Evolutionary conservation across 2,329 filamentous ascomycete species (phyloP).

Genomic region (Berkeleyomyces rouxiae): DNA sequence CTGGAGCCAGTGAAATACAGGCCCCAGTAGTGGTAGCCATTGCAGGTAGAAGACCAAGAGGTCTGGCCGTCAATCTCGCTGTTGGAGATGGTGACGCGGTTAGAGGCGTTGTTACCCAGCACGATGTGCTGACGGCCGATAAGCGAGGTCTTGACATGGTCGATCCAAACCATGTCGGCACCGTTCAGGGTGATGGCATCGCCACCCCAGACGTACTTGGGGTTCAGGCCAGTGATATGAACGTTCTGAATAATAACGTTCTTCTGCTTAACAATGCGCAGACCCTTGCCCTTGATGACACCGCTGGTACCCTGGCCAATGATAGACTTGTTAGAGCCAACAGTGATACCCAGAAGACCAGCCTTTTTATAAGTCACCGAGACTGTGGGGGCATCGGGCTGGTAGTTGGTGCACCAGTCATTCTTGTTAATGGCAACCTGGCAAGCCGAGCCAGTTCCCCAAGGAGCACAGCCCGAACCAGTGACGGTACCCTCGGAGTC

Average conservation of each 20-base stretch:
- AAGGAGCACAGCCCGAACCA: conserved; percentile 40
- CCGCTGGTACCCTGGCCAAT: conserved; percentile 35
- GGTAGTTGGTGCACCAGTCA: conserved; percentile 42
- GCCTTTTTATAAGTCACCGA: conserved; percentile 35
- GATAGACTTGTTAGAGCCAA: conserved; percentile 41
- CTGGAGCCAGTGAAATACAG: conserved; percentile 39
- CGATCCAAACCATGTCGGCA: conserved; percentile 32
- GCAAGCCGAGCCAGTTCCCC: conserved; percentile 34
- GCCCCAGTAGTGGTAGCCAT: conserved; percentile 43
- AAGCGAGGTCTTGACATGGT: conserved; percentile 38
- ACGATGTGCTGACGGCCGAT: conserved; percentile 46
- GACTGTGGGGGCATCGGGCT: conserved; percentile 31
- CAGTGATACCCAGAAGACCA: conserved; percentile 31
- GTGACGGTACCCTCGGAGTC: conserved; percentile 36
- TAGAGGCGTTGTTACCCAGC: conserved; percentile 34
- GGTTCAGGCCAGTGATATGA: conserved; percentile 38
- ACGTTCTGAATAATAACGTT: conserved; percentile 43
- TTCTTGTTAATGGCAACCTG: conserved; percentile 45
- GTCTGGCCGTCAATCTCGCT: conserved; percentile 38
- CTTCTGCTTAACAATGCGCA: conserved; percentile 30
- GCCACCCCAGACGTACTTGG: conserved; percentile 42
- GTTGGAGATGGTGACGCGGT: conserved; percentile 44
- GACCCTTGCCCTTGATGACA: conserved; percentile 41
- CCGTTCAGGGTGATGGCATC: conserved; percentile 38
- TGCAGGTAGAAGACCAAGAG: conserved; percentile 38